Evolutionary conservation across 352 stramenopile species (phyloP).

Genomic region (Phytopythium aichiense): DNA sequence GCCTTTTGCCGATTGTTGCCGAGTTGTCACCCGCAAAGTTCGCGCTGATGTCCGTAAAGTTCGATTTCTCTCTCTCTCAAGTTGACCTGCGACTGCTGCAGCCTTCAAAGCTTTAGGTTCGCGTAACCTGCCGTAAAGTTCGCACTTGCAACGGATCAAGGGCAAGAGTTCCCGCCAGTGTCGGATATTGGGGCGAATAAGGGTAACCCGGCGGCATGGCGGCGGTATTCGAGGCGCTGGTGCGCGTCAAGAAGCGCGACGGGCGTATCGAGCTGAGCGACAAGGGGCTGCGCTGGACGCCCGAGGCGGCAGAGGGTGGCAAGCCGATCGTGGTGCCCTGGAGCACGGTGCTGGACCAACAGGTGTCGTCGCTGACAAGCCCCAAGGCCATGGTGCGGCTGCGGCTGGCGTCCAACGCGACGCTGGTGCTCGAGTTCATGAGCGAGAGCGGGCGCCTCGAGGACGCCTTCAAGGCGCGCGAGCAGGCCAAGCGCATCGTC

Average conservation of each 20-base stretch:
- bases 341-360: constrained; percentile 72
- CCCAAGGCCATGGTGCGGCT: constrained; percentile 83
- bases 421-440: constrained; percentile 72
- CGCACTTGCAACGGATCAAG: background rate
- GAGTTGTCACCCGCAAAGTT: background rate
- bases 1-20: background rate
- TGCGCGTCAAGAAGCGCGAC: constrained; percentile 83
- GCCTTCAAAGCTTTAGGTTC: background rate
- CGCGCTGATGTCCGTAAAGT: background rate
- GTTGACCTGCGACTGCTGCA: too few relatives aligned
- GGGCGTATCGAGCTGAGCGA: constrained; percentile 52
- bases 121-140: background rate
- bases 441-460: constrained; percentile 39
- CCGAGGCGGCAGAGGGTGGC: constrained; percentile 20
- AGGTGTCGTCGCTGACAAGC: constrained; percentile 69
- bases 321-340: constrained; percentile 55
- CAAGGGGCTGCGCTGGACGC: constrained; percentile 57
- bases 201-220: background rate
- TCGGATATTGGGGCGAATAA: background rate
- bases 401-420: constrained; percentile 56
- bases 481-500: constrained; percentile 69
- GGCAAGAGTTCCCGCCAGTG: background rate
- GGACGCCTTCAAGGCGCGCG: constrained; percentile 63
- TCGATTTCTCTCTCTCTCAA: background rate
- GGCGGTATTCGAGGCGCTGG: constrained; percentile 37